Evolutionary conservation across 257 asterid species (phyloP).

Genomic region (Coffea eugenioides): DNA sequence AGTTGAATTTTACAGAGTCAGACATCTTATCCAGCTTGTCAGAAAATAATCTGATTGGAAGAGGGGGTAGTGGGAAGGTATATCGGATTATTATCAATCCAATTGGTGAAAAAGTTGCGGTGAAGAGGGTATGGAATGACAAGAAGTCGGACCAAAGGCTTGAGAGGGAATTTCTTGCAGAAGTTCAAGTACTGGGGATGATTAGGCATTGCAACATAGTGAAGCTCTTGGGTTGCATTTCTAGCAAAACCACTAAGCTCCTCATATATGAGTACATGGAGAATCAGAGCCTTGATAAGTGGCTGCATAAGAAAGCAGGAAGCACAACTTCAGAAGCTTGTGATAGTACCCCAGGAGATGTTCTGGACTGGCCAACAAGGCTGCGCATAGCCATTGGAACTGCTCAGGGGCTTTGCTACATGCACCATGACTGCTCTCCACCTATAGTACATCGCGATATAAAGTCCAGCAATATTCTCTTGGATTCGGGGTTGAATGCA

Average conservation of each 20-base stretch:
- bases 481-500: slow-evolving; percentile 48
- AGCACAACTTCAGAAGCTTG: not conserved
- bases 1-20: slow-evolving; percentile 34
- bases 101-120: slow-evolving; percentile 29
- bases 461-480: slow-evolving; percentile 52
- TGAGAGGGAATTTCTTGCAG: slow-evolving; percentile 54
- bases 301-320: slow-evolving; percentile 36
- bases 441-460: slow-evolving; percentile 53
- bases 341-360: not conserved
- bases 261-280: slow-evolving; percentile 51
- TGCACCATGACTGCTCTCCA: slow-evolving; percentile 59
- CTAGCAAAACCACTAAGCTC: slow-evolving; percentile 39
- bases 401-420: slow-evolving; percentile 42
- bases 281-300: slow-evolving; percentile 49
- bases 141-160: slow-evolving; percentile 31
- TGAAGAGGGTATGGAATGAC: slow-evolving; percentile 42
- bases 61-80: slow-evolving; percentile 56
- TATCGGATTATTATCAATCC: slow-evolving; percentile 21
- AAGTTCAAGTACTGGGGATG: slow-evolving; percentile 49
- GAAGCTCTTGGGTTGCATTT: slow-evolving; percentile 50
- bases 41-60: slow-evolving; percentile 50
- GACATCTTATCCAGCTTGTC: slow-evolving; percentile 39
- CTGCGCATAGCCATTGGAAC: not conserved
- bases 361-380: not conserved
- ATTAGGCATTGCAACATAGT: slow-evolving; percentile 57